Conservation (phyloP, 2,329 filamentous ascomycete species). For the Anthostomella pinea region DNA sequence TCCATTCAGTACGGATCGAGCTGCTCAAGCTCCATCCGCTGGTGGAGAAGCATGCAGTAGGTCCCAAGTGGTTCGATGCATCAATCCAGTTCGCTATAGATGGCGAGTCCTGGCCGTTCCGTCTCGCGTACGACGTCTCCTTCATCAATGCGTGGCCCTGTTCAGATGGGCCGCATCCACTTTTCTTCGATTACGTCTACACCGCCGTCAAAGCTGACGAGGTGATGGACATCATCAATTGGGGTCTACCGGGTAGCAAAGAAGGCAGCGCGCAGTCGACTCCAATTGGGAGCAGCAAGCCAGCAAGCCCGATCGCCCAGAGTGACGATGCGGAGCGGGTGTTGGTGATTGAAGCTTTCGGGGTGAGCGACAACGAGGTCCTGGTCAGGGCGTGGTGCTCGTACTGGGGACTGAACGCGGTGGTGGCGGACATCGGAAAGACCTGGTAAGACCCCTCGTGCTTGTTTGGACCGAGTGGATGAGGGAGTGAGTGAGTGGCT, state of each 20-base stretch:
- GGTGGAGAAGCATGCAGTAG: constrained; percentile 28
- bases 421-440: constrained; percentile 65
- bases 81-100: constrained; percentile 62
- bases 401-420: constrained; percentile 69
- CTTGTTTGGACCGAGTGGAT: neutral
- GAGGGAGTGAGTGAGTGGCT: constrained; percentile 12
- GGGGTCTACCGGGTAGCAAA: constrained; percentile 46
- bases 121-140: constrained; percentile 62
- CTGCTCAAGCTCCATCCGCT: constrained; percentile 57
- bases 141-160: constrained; percentile 67
- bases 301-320: constrained; percentile 21
- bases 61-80: constrained; percentile 55
- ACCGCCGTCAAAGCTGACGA: constrained; percentile 59
- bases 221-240: constrained; percentile 63
- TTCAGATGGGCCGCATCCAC: constrained; percentile 60
- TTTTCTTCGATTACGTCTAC: constrained; percentile 71
- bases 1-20: constrained; percentile 68
- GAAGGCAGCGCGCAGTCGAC: constrained; percentile 23
- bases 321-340: constrained; percentile 61
- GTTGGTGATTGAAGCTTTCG: constrained; percentile 69
- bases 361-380: constrained; percentile 72
- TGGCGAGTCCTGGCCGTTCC: constrained; percentile 60
- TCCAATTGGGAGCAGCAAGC: constrained; percentile 20
- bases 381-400: constrained; percentile 75
- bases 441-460: constrained; percentile 55